Percentiles rank a stretch among this genome's conserved stretches.
Evolutionary conservation across 345 rosid genomes (phyloP).

Genomic region (Boechera stricta): DNA sequence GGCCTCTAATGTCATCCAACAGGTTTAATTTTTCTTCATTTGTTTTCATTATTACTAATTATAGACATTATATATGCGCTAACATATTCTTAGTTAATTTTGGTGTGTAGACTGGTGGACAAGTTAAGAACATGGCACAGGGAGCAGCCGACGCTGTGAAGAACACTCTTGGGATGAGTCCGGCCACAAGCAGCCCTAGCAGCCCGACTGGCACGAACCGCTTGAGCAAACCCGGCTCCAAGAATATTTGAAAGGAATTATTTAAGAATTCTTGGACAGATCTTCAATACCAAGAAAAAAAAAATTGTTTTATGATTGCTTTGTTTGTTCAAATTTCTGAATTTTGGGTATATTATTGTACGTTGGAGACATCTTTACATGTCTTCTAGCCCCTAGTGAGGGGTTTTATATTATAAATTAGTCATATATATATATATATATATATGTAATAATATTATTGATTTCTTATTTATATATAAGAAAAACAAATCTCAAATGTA

Average conservation of each 20-base stretch:
- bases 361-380: slow-evolving; percentile 7
- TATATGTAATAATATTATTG: background rate
- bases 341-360: slow-evolving; percentile 15
- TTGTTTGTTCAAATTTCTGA: slow-evolving; percentile 5
- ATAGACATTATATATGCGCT: background rate
- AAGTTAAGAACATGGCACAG: slow-evolving; percentile 56
- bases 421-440: background rate
- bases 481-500: background rate
- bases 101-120: slow-evolving; percentile 55
- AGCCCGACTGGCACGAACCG: slow-evolving; percentile 38
- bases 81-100: background rate
- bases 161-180: slow-evolving; percentile 55
- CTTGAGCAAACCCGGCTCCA: slow-evolving; percentile 32
- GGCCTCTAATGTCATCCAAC: slow-evolving; percentile 53
- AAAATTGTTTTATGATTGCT: background rate
- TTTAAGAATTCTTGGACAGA: background rate
- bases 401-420: background rate
- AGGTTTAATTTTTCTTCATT: slow-evolving; percentile 31
- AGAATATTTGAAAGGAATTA: slow-evolving; percentile 4
- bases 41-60: background rate
- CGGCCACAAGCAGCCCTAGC: slow-evolving; percentile 26
- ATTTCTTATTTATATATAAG: slow-evolving; percentile 15
- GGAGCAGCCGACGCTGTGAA: slow-evolving; percentile 62
- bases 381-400: slow-evolving; percentile 11
- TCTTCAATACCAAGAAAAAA: background rate